Percentiles rank a stretch among this genome's conserved stretches.
phyloP scores from a whole-genome alignment of 2,329 filamentous ascomycete species.

The Fusarium xylarioides region DNA sequence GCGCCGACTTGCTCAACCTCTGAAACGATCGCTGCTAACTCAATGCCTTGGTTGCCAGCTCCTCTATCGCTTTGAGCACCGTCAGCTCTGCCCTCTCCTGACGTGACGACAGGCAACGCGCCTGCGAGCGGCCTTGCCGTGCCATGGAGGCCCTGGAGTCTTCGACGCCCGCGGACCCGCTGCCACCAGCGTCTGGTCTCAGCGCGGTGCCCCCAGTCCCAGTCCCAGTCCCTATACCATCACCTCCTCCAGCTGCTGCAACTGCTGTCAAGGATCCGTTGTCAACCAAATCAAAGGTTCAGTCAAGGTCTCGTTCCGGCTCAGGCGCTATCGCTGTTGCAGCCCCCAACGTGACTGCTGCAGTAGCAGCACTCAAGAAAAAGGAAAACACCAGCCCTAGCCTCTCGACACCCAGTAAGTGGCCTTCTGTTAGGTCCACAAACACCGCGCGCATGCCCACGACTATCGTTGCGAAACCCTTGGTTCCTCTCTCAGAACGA shows the following conservation, averaged over 20 bases:
- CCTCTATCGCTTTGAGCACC: slow-evolving; percentile 41
- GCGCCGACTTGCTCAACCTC: slow-evolving; percentile 12
- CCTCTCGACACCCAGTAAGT: slow-evolving; percentile 29
- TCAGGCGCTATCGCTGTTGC: slow-evolving; percentile 27
- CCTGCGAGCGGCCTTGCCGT: slow-evolving; percentile 35
- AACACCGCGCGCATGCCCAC: slow-evolving; percentile 34
- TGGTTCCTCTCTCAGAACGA: slow-evolving; percentile 59
- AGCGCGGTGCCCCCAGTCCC: slow-evolving; percentile 38
- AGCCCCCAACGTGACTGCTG: slow-evolving; percentile 6
- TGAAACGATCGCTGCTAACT: slow-evolving; percentile 34
- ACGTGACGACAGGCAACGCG: slow-evolving; percentile 26
- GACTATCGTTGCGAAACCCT: slow-evolving; percentile 46
- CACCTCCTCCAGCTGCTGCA: slow-evolving; percentile 27
- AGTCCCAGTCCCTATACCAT: slow-evolving; percentile 26
- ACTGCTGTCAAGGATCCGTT: slow-evolving; percentile 39
- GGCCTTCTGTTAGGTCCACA: slow-evolving; percentile 36
- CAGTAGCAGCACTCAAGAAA: slow-evolving; percentile 14
- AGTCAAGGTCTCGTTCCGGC: slow-evolving; percentile 27
- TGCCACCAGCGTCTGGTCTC: slow-evolving; percentile 43
- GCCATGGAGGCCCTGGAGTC: slow-evolving; percentile 44
- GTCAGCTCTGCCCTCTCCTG: slow-evolving; percentile 39
- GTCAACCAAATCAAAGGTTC: slow-evolving; percentile 27
- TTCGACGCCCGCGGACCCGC: slow-evolving; percentile 36
- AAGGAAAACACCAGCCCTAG: slow-evolving; percentile 29
- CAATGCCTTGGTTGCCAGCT: slow-evolving; percentile 39